Conservation (phyloP, 257 asterid species). For the Rehmannia glutinosa region DNA sequence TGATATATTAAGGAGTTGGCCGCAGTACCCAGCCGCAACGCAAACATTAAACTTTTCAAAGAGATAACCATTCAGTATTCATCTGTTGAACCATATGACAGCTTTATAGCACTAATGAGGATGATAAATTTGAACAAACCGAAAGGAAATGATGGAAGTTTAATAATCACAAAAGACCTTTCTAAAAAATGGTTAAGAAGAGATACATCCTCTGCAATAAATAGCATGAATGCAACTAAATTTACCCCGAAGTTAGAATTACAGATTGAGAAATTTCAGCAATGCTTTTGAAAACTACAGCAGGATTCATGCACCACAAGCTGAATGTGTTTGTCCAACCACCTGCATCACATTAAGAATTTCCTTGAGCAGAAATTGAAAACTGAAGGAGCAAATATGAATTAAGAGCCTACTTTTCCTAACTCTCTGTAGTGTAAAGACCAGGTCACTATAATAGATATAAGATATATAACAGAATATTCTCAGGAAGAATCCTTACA, state of each 20-base stretch:
- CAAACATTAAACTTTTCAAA: constrained; percentile 5
- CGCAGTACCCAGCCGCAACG: constrained; percentile 6
- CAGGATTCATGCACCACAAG: constrained; percentile 96
- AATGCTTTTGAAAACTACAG: constrained; percentile 84
- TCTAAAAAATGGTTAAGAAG: background rate
- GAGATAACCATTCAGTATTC: background rate
- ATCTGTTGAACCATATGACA: constrained; percentile 2
- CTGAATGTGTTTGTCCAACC: constrained; percentile 55
- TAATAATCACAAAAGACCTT: background rate
- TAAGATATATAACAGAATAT: background rate
- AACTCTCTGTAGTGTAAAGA: background rate
- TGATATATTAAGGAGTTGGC: background rate
- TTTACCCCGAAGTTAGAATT: constrained; percentile 93
- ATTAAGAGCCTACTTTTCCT: background rate
- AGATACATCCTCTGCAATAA: constrained; percentile 1
- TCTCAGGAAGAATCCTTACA: background rate
- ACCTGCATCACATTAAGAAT: constrained; percentile 31
- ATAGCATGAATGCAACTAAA: constrained; percentile 13
- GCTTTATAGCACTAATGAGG: background rate
- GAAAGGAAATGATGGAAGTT: background rate
- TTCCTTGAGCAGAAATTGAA: constrained; percentile 4
- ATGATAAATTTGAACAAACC: background rate
- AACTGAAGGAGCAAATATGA: constrained; percentile 20
- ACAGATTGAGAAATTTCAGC: constrained; percentile 84
- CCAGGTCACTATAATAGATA: background rate